Conservation (phyloP, 1,284 basidiomycete species). For the Boletus hoseneyae region DNA sequence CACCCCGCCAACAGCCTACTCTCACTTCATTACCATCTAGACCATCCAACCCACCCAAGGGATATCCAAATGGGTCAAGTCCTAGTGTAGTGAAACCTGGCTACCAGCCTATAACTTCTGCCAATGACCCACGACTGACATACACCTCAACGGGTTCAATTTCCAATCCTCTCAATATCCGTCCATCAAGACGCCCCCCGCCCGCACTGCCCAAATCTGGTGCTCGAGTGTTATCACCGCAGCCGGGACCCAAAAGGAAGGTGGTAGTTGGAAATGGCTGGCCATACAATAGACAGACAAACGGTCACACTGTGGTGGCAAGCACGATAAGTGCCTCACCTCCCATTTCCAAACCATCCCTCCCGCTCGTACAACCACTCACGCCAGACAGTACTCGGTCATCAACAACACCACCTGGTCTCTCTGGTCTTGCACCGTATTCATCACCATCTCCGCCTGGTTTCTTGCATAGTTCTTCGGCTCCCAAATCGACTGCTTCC, state of each 20-base stretch:
- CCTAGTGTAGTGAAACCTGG: slow-evolving; percentile 13
- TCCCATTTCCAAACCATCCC: slow-evolving; percentile 8
- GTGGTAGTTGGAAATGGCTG: slow-evolving; percentile 36
- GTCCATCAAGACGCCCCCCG: slow-evolving; percentile 36
- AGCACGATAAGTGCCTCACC: slow-evolving; percentile 17
- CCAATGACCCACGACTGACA: slow-evolving; percentile 39
- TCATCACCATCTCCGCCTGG: slow-evolving; percentile 38
- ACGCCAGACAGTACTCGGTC: slow-evolving; percentile 35
- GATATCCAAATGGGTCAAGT: slow-evolving; percentile 9
- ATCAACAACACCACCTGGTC: slow-evolving; percentile 33
- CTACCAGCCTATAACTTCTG: slow-evolving; percentile 31
- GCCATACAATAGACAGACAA: slow-evolving; percentile 31
- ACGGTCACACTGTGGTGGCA: slow-evolving; percentile 16
- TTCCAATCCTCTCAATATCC: slow-evolving; percentile 50
- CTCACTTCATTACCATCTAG: slow-evolving; percentile 17
- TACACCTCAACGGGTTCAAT: slow-evolving; percentile 40
- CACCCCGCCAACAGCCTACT: slow-evolving; percentile 10
- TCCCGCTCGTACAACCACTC: slow-evolving; percentile 19
- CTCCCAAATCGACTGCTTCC: slow-evolving; percentile 18
- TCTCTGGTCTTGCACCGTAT: slow-evolving; percentile 36
- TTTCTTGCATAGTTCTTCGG: slow-evolving; percentile 32
- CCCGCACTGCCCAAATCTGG: slow-evolving; percentile 6
- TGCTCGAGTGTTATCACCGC: slow-evolving; percentile 15
- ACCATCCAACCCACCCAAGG: slow-evolving; percentile 13
- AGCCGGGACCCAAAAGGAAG: slow-evolving; percentile 18